A percentile compares a stretch with the other conserved stretches of the same genome.
These are phyloP conservation scores for Mycosphaerella sp. DNA, from an alignment of 2,329 filamentous ascomycete species.

Conservation along the genomic window DNA sequence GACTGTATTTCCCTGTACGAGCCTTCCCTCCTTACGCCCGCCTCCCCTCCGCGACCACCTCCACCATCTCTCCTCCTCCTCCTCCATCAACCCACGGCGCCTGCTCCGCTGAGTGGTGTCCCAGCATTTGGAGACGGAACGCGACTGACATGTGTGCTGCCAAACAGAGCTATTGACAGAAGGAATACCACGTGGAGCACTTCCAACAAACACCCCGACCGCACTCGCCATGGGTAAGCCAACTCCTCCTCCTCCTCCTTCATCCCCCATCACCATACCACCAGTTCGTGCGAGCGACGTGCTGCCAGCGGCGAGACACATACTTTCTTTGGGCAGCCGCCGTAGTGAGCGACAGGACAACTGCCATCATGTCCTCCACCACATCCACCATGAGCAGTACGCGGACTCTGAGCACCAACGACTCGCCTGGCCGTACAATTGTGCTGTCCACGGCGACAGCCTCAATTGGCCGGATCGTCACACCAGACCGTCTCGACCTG, in stretches of 20 bases:
- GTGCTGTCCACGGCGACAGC: constrained; percentile 19
- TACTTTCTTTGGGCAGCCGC: constrained; percentile 14
- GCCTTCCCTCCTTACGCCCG: neutral
- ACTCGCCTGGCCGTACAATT: constrained; percentile 16
- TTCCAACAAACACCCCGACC: constrained; percentile 21
- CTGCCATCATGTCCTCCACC: constrained; percentile 18
- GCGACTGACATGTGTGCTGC: constrained; percentile 21
- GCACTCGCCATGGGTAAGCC: constrained; percentile 33
- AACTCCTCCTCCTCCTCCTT: constrained; percentile 19
- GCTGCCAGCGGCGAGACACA: constrained; percentile 14
- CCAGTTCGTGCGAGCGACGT: constrained; percentile 14
- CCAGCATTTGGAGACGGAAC: neutral
- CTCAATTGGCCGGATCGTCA: constrained; percentile 19
- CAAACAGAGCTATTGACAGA: constrained; percentile 19
- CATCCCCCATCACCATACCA: constrained; percentile 18
- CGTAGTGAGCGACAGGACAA: constrained; percentile 5
- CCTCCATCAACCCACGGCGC: constrained; percentile 7
- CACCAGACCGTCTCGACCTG: constrained; percentile 23
- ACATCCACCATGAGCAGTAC: constrained; percentile 15
- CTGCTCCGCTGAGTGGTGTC: constrained; percentile 8
- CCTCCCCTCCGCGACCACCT: too few species aligned
- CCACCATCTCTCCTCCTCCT: too few species aligned
- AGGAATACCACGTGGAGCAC: constrained; percentile 23
- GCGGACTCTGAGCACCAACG: constrained; percentile 13
- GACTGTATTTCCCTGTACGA: constrained; percentile 18